phyloP scores from a whole-genome alignment of 805 yeast species.

The Nakazawaea populi region DNA sequence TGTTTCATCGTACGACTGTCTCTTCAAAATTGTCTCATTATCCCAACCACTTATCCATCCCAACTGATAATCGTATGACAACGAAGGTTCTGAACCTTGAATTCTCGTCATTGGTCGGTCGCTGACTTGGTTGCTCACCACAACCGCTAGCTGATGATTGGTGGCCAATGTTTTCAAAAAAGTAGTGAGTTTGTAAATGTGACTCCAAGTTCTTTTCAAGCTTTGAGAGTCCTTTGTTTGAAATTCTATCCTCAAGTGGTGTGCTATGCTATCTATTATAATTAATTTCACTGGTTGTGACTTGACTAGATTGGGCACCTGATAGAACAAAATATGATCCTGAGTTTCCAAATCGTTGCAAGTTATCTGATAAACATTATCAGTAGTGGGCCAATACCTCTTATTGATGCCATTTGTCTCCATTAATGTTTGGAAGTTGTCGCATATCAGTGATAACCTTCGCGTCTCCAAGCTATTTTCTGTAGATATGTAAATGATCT shows the following conservation, averaged over 20 bases:
- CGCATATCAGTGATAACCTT: constrained; percentile 45
- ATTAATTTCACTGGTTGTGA: constrained; percentile 43
- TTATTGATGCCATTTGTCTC: constrained; percentile 29
- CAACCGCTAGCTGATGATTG: constrained; percentile 48
- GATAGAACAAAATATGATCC: constrained; percentile 65
- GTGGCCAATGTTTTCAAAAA: constrained; percentile 45
- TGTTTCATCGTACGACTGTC: constrained; percentile 18
- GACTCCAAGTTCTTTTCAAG: constrained; percentile 34
- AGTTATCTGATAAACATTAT: constrained; percentile 43
- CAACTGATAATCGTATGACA: constrained; percentile 55
- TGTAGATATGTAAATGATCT: constrained; percentile 71
- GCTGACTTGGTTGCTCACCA: constrained; percentile 76
- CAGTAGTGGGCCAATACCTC: constrained; percentile 24
- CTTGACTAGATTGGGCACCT: constrained; percentile 53
- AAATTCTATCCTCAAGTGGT: constrained; percentile 66
- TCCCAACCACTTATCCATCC: constrained; percentile 80
- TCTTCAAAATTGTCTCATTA: constrained; percentile 26
- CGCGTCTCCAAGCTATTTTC: constrained; percentile 68
- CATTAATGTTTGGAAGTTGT: constrained; percentile 22
- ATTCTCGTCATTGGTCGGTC: constrained; percentile 42
- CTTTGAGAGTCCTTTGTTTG: constrained; percentile 28
- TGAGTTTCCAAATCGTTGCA: constrained; percentile 68
- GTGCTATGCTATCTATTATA: constrained; percentile 78
- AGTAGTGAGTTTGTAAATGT: constrained; percentile 36
- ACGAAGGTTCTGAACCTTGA: constrained; percentile 26